Base-by-base conservation (phyloP, 2,329 filamentous ascomycete genomes). In the Pseudopyricularia javanii region DNA sequence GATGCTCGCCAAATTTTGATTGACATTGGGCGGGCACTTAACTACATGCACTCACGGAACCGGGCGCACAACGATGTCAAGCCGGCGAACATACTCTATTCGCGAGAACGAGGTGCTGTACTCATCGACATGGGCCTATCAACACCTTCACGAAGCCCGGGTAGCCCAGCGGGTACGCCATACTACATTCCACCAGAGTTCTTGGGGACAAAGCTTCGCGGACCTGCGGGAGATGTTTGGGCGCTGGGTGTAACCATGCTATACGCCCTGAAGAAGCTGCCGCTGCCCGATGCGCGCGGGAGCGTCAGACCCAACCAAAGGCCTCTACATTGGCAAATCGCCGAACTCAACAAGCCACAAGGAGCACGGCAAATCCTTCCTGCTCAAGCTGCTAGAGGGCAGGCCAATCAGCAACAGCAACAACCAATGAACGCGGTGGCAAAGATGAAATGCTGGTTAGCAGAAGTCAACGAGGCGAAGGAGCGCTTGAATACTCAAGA, bases 111-210 rank as follows among this genome's bases (percentile, higher is more conserved):
- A 11, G 79, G 79, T 6, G 78, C 77, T 33, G 76, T 81, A 2
- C 71, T 82, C 30, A 82, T 79, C 62, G 79, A 82, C 62, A 79
- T 81, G 63, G 79, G 79, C 12, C 66, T 81, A 45, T 77, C 77
- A 8, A 78, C 76, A 2, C 65, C 64, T 30, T 69, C 69, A 20
- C 65, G 62, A 53, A 73, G 71, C 55, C 69, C 73, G 4, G 69
- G 72, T 12, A 73, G 70, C 2, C 71, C 70, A 8, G 78, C 78
- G 26, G 79, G 79, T 50, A 82, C 79, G 14, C 79, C 79, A 12
- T 82, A 79, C 64, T 82, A 82, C 60, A 71, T 82, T 20, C 78
- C 79, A 1, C 78, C 78, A 22, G 79, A 82, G 62, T 82, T 79
- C 61, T 78, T 82, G 55, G 75, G 73, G 12, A 66, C 70, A 51